Percentiles rank a stretch among this genome's conserved stretches.
phyloP scores from a whole-genome alignment of 345 rosid genomes.

The Limnanthes douglasii region DNA sequence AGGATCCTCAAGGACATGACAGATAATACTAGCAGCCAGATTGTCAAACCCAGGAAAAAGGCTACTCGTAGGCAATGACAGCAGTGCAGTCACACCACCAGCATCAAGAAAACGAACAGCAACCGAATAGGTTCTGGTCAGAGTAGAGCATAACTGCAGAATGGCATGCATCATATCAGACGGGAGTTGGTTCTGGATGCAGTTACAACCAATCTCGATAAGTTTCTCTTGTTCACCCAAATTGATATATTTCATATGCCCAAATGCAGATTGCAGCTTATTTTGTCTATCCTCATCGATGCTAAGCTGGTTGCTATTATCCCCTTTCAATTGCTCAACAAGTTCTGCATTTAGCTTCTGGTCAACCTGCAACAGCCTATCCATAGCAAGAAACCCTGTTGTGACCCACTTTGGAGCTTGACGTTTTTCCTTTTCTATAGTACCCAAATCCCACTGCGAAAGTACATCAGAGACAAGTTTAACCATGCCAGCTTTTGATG shows the following conservation, averaged over 20 bases:
- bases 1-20: constrained; percentile 91
- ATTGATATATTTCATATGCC: constrained; percentile 35
- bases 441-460: constrained; percentile 53
- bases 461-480: constrained; percentile 62
- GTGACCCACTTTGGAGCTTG: constrained; percentile 89
- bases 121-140: constrained; percentile 61
- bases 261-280: constrained; percentile 41
- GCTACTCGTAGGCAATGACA: constrained; percentile 73
- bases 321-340: constrained; percentile 53
- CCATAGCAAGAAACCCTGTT: constrained; percentile 86
- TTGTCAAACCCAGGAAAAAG: constrained; percentile 89
- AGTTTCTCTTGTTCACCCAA: constrained; percentile 56
- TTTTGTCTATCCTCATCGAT: constrained; percentile 62
- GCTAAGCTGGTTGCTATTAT: constrained; percentile 21
- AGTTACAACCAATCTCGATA: constrained; percentile 79
- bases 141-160: constrained; percentile 74
- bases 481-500: constrained; percentile 55
- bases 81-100: constrained; percentile 67
- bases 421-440: constrained; percentile 27
- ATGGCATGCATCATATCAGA: constrained; percentile 92
- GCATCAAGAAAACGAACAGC: constrained; percentile 82
- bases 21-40: constrained; percentile 72
- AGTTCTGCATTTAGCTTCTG: constrained; percentile 62
- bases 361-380: constrained; percentile 79
- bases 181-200: constrained; percentile 60